Evolutionary conservation across 1,284 basidiomycete genomes (phyloP).

Genomic region (Leucoagaricus sp.): DNA sequence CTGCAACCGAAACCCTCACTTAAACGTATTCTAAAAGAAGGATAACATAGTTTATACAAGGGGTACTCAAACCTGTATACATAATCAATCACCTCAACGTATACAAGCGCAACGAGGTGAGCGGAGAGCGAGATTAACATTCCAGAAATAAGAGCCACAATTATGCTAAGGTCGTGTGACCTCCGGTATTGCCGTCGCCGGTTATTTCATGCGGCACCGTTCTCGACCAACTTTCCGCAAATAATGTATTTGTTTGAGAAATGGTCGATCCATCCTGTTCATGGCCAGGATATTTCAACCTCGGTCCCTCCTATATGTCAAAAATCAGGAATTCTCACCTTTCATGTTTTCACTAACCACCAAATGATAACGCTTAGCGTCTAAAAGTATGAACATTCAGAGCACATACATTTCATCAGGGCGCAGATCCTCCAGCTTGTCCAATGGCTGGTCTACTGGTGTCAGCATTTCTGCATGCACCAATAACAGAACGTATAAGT

Average conservation of each 20-base stretch:
- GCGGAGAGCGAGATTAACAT: no score
- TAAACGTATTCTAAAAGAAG: no score
- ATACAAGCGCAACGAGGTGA: no score
- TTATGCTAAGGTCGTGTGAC: no score
- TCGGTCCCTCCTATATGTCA: not conserved
- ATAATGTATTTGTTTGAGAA: slow-evolving; percentile 87
- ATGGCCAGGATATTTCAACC: slow-evolving; percentile 4
- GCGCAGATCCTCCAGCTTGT: slow-evolving; percentile 78
- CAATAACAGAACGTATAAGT: not conserved
- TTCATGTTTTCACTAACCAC: slow-evolving; percentile 82
- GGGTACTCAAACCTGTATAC: no score
- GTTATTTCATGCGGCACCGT: slow-evolving; percentile 39
- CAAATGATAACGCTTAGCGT: not conserved
- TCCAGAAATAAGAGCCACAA: no score
- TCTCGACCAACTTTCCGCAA: slow-evolving; percentile 83
- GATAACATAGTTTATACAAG: no score
- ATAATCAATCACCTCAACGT: no score
- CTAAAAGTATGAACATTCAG: not conserved
- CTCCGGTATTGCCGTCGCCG: no score
- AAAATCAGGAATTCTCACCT: slow-evolving; percentile 40
- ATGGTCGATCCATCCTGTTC: slow-evolving; percentile 84
- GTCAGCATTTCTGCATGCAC: slow-evolving; percentile 80
- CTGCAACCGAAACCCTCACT: no score
- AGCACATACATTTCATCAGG: slow-evolving; percentile 79
- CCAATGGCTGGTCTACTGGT: slow-evolving; percentile 82